Conservation (phyloP, 1,284 basidiomycete genomes). For the Salmacisia buchloeana region DNA sequence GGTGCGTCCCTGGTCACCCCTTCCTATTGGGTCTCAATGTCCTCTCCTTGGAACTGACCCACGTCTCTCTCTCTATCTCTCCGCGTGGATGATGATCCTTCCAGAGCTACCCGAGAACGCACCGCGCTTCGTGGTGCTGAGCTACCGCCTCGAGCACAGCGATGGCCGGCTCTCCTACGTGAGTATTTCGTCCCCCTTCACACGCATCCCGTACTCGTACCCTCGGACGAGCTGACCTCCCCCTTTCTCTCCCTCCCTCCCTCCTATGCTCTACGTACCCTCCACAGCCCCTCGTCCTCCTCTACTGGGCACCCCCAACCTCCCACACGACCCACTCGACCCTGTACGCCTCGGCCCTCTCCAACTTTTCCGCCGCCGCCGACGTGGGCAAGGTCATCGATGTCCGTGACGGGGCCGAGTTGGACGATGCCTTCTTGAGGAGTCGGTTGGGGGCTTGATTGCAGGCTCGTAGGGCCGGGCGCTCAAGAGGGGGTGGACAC, state of each 20-base stretch:
- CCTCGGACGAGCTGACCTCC: neutral
- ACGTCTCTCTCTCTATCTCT: neutral
- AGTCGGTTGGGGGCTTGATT: neutral
- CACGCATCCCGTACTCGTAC: no score
- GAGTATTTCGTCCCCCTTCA: slow-evolving; percentile 13
- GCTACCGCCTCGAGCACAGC: slow-evolving; percentile 71
- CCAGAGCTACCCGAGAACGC: slow-evolving; percentile 82
- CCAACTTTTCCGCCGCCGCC: slow-evolving; percentile 32
- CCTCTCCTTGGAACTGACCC: neutral
- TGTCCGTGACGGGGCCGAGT: slow-evolving; percentile 27
- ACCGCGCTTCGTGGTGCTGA: slow-evolving; percentile 77
- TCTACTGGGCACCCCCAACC: slow-evolving; percentile 45
- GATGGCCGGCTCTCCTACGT: slow-evolving; percentile 77
- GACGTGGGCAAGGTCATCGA: slow-evolving; percentile 46
- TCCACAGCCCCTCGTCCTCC: slow-evolving; percentile 25
- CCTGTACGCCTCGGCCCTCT: slow-evolving; percentile 46
- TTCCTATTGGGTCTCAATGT: slow-evolving; percentile 7
- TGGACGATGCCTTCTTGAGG: neutral
- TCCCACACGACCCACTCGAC: slow-evolving; percentile 38
- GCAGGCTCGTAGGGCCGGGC: no score
- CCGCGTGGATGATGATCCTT: neutral
- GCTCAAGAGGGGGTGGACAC: no score
- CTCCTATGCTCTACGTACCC: neutral
- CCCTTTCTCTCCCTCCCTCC: neutral
- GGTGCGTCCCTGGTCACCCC: slow-evolving; percentile 16